Evolutionary conservation across 2,329 filamentous ascomycete genomes (phyloP).

Genomic region (Bretziella fagacearum): DNA sequence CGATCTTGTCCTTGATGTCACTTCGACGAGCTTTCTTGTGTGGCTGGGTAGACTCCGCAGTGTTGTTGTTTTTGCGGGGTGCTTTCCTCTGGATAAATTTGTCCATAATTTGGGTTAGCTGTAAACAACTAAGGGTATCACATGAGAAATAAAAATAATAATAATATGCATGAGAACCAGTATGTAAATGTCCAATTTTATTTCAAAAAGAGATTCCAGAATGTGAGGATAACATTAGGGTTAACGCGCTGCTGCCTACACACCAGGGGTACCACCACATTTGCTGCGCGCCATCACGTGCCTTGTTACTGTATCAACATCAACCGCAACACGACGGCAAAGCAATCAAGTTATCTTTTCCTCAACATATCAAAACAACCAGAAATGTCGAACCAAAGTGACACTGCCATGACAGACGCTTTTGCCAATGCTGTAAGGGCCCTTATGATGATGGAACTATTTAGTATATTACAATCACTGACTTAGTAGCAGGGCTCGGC

Average conservation of each 20-base stretch:
- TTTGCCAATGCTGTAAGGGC: slow-evolving; percentile 1
- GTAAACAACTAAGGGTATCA: too few species aligned
- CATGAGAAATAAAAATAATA: too few species aligned
- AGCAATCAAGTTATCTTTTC: too few species aligned
- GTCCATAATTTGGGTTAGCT: too few species aligned
- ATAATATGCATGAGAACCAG: too few species aligned
- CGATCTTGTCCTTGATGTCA: not conserved
- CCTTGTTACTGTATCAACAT: not conserved
- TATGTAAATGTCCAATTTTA: too few species aligned
- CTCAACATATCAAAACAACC: too few species aligned
- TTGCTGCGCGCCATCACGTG: not conserved
- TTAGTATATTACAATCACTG: not conserved
- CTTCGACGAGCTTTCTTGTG: slow-evolving; percentile 4
- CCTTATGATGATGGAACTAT: not conserved
- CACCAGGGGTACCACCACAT: too few species aligned
- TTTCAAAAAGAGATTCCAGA: too few species aligned
- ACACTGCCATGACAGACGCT: slow-evolving; percentile 12
- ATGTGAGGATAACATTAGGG: not conserved
- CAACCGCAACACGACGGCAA: not conserved
- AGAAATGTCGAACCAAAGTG: slow-evolving; percentile 5
- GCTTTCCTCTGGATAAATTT: slow-evolving; percentile 4
- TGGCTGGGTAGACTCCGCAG: not conserved
- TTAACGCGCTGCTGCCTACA: not conserved
- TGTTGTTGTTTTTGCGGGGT: not conserved
- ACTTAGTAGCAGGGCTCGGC: not conserved